phyloP scores from a whole-genome alignment of 371 early-diverging fungal genomes.

The Mucor lusitanicus region DNA sequence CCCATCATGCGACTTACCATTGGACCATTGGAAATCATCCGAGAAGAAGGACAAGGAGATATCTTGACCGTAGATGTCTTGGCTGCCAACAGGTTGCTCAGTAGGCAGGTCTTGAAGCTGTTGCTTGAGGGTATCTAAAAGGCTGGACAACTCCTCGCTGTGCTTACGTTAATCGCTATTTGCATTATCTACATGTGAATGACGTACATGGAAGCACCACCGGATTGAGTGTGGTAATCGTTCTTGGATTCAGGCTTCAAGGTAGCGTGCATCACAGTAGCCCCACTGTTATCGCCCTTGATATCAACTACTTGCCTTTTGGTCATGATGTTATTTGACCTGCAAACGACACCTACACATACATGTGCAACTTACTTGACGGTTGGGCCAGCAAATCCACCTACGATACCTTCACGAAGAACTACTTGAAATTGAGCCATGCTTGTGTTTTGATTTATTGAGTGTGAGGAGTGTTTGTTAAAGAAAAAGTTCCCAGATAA shows the following conservation, averaged over 20 bases:
- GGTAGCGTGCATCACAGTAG: constrained; percentile 33
- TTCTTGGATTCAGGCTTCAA: constrained; percentile 32
- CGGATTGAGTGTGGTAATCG: constrained; percentile 34
- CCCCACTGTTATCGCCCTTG: constrained; percentile 35
- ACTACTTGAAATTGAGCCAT: constrained; percentile 31
- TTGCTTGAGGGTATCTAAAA: constrained; percentile 18
- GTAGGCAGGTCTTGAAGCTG: constrained; percentile 34
- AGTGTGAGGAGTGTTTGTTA: not conserved
- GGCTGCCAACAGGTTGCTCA: constrained; percentile 46
- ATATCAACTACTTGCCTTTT: constrained; percentile 44
- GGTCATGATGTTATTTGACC: not conserved
- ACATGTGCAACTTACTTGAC: constrained; percentile 31
- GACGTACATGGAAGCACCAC: constrained; percentile 36
- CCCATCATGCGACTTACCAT: constrained; percentile 27
- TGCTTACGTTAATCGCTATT: not conserved
- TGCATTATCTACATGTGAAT: not conserved
- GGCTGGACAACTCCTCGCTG: constrained; percentile 17
- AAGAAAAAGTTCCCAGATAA: constrained; percentile 9
- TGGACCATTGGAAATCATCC: constrained; percentile 52
- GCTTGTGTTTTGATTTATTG: not conserved
- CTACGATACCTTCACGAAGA: constrained; percentile 46
- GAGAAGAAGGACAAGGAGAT: constrained; percentile 37
- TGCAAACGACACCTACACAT: not conserved
- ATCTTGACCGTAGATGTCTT: constrained; percentile 55
- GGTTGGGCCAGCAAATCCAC: constrained; percentile 46